These are phyloP conservation scores for Conticribra weissflogii DNA, from an alignment of 108 stramenopile genomes.

Conservation along the genomic window DNA sequence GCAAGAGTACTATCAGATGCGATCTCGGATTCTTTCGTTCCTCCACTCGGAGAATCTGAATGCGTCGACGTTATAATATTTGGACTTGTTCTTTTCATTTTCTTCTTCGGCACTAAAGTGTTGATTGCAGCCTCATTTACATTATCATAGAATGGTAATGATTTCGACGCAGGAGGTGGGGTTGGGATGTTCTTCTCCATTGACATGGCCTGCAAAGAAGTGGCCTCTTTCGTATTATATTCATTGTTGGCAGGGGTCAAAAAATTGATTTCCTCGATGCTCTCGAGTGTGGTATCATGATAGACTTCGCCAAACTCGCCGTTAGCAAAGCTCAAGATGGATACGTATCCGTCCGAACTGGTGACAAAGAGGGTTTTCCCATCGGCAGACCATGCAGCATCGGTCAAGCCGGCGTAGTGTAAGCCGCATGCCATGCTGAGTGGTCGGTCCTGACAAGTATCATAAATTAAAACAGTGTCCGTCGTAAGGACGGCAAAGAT, in stretches of 20 bases:
- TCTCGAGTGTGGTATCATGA: conserved; percentile 3
- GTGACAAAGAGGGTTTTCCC: conserved; percentile 77
- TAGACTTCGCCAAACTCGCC: conserved; percentile 78
- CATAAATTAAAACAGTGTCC: conserved; percentile 82
- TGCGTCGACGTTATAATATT: background rate
- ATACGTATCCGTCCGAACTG: conserved; percentile 88
- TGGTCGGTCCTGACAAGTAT: conserved; percentile 75
- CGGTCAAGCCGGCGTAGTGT: conserved; percentile 88
- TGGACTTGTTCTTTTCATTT: conserved; percentile 1
- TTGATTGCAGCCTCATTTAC: conserved; percentile 10
- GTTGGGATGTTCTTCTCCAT: conserved; percentile 8
- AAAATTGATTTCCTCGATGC: conserved; percentile 9
- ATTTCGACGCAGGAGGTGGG: background rate
- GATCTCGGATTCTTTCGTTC: background rate
- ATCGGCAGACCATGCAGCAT: conserved; percentile 85
- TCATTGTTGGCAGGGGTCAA: background rate
- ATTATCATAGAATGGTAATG: background rate
- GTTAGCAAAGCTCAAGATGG: conserved; percentile 69
- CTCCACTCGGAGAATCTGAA: background rate
- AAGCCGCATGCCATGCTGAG: conserved; percentile 71
- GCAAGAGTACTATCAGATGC: background rate
- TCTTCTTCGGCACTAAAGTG: conserved; percentile 16
- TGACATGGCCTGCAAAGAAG: background rate
- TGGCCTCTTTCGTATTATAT: background rate
- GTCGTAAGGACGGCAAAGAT: conserved; percentile 85